phyloP scores from a whole-genome alignment of 2,329 filamentous ascomycete species.

The Claviceps lovelessii region DNA sequence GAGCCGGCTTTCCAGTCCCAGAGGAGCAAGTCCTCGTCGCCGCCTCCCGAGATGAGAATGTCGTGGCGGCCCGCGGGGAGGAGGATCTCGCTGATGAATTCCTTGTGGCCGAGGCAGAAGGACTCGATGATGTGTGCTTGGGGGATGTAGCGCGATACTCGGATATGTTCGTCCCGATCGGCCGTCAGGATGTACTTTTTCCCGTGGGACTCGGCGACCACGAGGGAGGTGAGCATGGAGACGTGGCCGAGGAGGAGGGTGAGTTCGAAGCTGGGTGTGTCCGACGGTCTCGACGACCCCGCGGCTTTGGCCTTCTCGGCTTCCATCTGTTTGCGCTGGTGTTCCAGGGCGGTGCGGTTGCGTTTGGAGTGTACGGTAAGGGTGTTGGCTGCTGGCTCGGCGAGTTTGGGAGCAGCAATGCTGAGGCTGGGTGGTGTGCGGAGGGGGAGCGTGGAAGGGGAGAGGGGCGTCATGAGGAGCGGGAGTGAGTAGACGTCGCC shows the following conservation, averaged over 20 bases:
- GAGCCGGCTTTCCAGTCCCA: constrained; percentile 63
- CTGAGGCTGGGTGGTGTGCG: neutral
- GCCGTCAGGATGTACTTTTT: constrained; percentile 39
- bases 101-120: constrained; percentile 76
- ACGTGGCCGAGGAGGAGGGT: constrained; percentile 81
- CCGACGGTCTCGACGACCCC: constrained; percentile 16
- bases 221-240: constrained; percentile 75
- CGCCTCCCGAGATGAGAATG: constrained; percentile 73
- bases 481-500: constrained; percentile 89
- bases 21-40: constrained; percentile 61
- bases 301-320: constrained; percentile 13
- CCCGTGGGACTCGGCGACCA: constrained; percentile 31
- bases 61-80: constrained; percentile 41
- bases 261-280: constrained; percentile 48
- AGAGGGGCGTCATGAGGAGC: constrained; percentile 26
- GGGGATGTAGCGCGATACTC: constrained; percentile 65
- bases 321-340: constrained; percentile 37
- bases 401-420: constrained; percentile 14
- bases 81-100: constrained; percentile 69
- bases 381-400: constrained; percentile 39
- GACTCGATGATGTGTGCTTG: constrained; percentile 80
- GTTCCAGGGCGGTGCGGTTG: constrained; percentile 45
- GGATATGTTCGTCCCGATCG: constrained; percentile 60
- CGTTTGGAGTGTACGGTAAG: constrained; percentile 50
- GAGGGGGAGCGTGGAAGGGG: constrained; percentile 6